A percentile compares a stretch with the other conserved stretches of the same genome.
Evolutionary conservation across 345 rosid genomes (phyloP).

Genomic region (Moricandia moricandioides): DNA sequence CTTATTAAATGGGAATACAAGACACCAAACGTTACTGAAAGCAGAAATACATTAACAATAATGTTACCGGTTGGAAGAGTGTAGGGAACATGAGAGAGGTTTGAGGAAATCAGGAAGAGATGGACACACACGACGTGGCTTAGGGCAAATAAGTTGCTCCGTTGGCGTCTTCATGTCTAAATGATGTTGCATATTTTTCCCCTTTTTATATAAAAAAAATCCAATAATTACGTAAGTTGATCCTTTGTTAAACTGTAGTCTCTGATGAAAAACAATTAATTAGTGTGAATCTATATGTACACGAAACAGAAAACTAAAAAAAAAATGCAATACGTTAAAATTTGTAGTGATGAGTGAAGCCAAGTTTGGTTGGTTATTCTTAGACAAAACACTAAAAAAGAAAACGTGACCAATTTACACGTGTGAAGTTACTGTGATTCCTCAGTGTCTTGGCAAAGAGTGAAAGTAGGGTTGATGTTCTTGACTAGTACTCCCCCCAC

Average conservation of each 20-base stretch:
- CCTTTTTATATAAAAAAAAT: neutral
- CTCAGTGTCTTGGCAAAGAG: slow-evolving; percentile 44
- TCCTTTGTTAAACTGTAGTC: neutral
- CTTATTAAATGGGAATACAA: neutral
- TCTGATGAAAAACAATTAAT: neutral
- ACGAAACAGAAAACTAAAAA: neutral
- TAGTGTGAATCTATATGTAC: neutral
- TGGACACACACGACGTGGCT: slow-evolving; percentile 63
- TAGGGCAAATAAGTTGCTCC: slow-evolving; percentile 59
- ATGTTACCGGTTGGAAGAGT: slow-evolving; percentile 33
- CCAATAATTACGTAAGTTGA: neutral
- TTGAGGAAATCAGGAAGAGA: slow-evolving; percentile 60
- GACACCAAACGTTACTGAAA: neutral
- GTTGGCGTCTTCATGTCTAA: slow-evolving; percentile 26
- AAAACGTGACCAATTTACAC: slow-evolving; percentile 13
- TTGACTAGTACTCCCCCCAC: slow-evolving; percentile 37
- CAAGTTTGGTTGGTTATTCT: slow-evolving; percentile 23
- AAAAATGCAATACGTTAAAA: neutral
- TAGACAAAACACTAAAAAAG: neutral
- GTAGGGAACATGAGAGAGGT: slow-evolving; percentile 54
- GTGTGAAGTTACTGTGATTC: slow-evolving; percentile 18
- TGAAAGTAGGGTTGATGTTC: slow-evolving; percentile 41
- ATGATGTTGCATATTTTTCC: slow-evolving; percentile 46
- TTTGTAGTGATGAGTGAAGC: slow-evolving; percentile 36
- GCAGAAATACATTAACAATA: neutral